Base-by-base conservation (phyloP, 225 moss, liverwort and hornwort genomes). In the Lunularia cruciata region DNA sequence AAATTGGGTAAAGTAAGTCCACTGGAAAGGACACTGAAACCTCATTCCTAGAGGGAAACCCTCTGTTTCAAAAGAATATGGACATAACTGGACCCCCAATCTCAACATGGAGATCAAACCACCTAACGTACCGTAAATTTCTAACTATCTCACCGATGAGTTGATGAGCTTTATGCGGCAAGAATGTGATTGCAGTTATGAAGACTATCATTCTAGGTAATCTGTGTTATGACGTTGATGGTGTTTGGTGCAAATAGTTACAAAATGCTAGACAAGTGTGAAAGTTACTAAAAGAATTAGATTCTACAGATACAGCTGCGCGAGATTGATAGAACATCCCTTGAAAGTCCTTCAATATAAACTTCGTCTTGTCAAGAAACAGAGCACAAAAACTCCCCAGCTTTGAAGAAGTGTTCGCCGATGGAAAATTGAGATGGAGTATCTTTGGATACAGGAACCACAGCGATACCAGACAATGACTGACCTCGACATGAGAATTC, bases 401-500 rank as follows among this genome's bases (percentile, higher is more conserved):
- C 63, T 58, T 68, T 75, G 71, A 78, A 78, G 31, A 75, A 43
- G 72, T 83, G 82, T 28, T 83, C 78, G 58, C 78, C 82, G 10
- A 83, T 43, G 34, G 72, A 64, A 69, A 83, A 83, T 43, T 75
- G 75, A 63, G 75, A 68, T 65, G 67, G 15, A 4, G 71, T 39
- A 54, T 78, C 82, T 75, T 69, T 75, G 15, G 69, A 72, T 45
- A 71, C 75, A 49, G 82, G 64, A 65, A 72, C 71, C 68, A 83
- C 57, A 34, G 68, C 61, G 38, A 83, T 64, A 28, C 82, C 82
- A 58, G 82, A 83, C 30, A 83, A 78, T 68, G 82, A 72, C 19
- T 83, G 75, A 35, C 82, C 82, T 52, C 71, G 67, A 65, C 82
- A 75, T 58, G 78, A 75, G 20, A 83, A 83, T 32, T 83, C 78